Evolutionary conservation across 768 basidiomycete genomes (phyloP).

Genomic region (Termitomyces sp.): DNA sequence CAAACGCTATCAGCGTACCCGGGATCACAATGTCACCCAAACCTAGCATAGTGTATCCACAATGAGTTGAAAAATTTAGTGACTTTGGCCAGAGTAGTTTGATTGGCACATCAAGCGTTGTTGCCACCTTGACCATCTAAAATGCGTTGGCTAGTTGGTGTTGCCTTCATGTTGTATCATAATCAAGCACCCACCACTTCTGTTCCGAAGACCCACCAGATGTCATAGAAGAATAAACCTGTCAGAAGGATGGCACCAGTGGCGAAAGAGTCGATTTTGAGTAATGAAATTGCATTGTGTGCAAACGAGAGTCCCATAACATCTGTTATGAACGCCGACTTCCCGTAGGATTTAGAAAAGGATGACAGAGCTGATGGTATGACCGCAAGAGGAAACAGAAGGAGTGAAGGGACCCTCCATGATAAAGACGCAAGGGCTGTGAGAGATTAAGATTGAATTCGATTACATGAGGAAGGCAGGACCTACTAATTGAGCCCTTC

Average conservation of each 20-base stretch:
- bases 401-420: constrained; percentile 53
- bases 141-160: neutral
- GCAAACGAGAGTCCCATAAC: constrained; percentile 74
- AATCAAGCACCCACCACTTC: constrained; percentile 56
- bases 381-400: constrained; percentile 55
- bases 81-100: constrained; percentile 88
- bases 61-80: constrained; percentile 36
- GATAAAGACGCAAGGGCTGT: constrained; percentile 38
- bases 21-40: constrained; percentile 81
- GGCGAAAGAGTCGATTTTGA: constrained; percentile 86
- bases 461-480: neutral
- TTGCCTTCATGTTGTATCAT: too few species aligned
- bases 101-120: constrained; percentile 86
- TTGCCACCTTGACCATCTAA: constrained; percentile 94
- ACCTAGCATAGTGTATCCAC: constrained; percentile 87
- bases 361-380: constrained; percentile 66
- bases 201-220: constrained; percentile 93
- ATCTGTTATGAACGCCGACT: constrained; percentile 75
- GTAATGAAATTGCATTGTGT: constrained; percentile 71
- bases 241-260: constrained; percentile 81
- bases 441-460: constrained; percentile 14
- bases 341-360: constrained; percentile 36
- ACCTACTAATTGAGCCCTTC: constrained; percentile 44
- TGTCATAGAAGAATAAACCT: constrained; percentile 89
- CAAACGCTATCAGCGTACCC: constrained; percentile 73